These are phyloP conservation scores for Vararia minispora DNA, from an alignment of 768 basidiomycete species.

Conservation along the genomic window DNA sequence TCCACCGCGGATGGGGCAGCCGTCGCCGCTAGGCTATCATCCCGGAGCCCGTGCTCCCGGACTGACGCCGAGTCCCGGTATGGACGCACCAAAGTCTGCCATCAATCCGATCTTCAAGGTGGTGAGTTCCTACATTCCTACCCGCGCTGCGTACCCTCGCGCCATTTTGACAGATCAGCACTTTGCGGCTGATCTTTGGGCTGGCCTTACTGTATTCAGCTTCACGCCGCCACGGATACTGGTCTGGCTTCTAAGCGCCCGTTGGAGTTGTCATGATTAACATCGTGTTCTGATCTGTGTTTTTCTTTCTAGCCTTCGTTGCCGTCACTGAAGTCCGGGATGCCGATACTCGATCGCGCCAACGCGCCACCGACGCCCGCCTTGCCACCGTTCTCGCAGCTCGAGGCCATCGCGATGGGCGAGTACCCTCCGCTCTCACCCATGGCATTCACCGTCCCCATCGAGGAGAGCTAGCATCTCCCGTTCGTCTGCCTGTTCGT, in stretches of 20 bases:
- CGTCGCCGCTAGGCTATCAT: constrained; percentile 28
- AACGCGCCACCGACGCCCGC: constrained; percentile 30
- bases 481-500: constrained; percentile 9
- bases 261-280: too few relatives aligned
- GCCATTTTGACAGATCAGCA: too few relatives aligned
- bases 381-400: constrained; percentile 68
- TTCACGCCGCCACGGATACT: too few relatives aligned
- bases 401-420: constrained; percentile 76
- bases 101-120: constrained; percentile 90
- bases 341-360: constrained; percentile 12
- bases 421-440: constrained; percentile 65
- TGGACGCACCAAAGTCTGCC: constrained; percentile 45
- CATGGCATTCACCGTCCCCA: constrained; percentile 56
- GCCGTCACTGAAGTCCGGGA: constrained; percentile 28
- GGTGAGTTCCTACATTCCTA: constrained; percentile 45
- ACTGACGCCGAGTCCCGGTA: constrained; percentile 49
- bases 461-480: constrained; percentile 20
- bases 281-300: too few relatives aligned
- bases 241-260: too few relatives aligned
- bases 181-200: too few relatives aligned
- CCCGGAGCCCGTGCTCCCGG: constrained; percentile 35
- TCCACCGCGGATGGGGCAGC: constrained; percentile 13
- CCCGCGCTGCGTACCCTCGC: too few relatives aligned
- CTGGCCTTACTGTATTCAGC: not conserved
- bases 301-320: constrained; percentile 38